Evolutionary conservation across 805 yeast genomes (phyloP).

Genomic region (Sugiyamaella chiloensis): DNA sequence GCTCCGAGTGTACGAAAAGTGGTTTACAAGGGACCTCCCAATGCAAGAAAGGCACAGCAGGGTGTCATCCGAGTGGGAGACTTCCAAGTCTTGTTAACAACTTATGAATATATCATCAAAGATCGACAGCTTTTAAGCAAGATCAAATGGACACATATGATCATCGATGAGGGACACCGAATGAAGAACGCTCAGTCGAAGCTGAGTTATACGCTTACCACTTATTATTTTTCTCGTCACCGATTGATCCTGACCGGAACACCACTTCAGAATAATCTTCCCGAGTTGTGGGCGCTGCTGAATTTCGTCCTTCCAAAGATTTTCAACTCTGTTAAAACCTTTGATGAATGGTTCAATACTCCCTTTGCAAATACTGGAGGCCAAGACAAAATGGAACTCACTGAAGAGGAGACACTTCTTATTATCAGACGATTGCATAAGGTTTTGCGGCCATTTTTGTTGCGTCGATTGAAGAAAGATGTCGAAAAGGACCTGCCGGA

Average conservation of each 20-base stretch:
- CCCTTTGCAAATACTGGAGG: conserved; percentile 98
- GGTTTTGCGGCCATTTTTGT: conserved; percentile 87
- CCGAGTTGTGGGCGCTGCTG: conserved; percentile 94
- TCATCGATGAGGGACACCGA: conserved; percentile 97
- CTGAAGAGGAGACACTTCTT: conserved; percentile 93
- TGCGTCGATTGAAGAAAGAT: conserved; percentile 93
- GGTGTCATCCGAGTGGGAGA: conserved; percentile 68
- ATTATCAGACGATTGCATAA: conserved; percentile 94
- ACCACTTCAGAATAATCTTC: conserved; percentile 90
- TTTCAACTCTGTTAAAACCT: conserved; percentile 92
- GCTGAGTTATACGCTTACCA: conserved; percentile 76
- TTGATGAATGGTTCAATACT: conserved; percentile 98
- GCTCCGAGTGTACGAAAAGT: conserved; percentile 82
- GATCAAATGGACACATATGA: conserved; percentile 93
- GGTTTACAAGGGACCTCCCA: conserved; percentile 90
- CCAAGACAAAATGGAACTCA: conserved; percentile 86
- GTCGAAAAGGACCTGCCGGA: conserved; percentile 96
- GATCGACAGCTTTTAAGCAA: conserved; percentile 78
- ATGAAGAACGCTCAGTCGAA: conserved; percentile 93
- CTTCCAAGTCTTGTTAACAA: conserved; percentile 86
- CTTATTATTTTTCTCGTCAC: conserved; percentile 78
- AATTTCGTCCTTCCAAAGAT: conserved; percentile 94
- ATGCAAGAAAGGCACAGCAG: conserved; percentile 75
- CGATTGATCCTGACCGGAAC: conserved; percentile 95
- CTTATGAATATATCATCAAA: conserved; percentile 91